Percentiles rank a stretch among this genome's conserved stretches.
Conservation (phyloP, 1,139 yeast species). For the Hansenula lynferdii region DNA sequence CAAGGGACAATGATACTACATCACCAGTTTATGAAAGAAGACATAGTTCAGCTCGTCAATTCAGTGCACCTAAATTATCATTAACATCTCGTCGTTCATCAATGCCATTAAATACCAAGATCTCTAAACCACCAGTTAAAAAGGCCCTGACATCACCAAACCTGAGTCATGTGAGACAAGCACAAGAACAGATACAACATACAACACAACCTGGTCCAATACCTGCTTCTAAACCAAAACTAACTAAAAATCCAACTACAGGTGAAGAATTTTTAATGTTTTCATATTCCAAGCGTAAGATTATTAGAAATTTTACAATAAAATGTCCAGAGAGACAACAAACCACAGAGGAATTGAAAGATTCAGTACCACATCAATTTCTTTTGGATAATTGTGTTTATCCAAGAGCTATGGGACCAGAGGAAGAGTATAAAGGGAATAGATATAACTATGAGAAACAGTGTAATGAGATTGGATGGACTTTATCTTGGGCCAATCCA, state of each 20-base stretch:
- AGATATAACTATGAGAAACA: slow-evolving; percentile 39
- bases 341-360: slow-evolving; percentile 22
- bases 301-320: slow-evolving; percentile 22
- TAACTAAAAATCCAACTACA: slow-evolving; percentile 16
- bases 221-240: slow-evolving; percentile 25
- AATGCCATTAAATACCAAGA: background rate
- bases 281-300: slow-evolving; percentile 24
- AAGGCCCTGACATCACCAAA: background rate
- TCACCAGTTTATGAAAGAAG: background rate
- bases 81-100: background rate
- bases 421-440: slow-evolving; percentile 36
- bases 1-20: too few species aligned
- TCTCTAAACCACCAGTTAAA: background rate
- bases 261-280: slow-evolving; percentile 25
- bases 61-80: background rate
- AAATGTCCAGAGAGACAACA: slow-evolving; percentile 26
- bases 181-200: slow-evolving; percentile 4
- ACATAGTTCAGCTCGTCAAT: background rate
- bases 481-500: slow-evolving; percentile 35
- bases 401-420: slow-evolving; percentile 38
- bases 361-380: slow-evolving; percentile 27
- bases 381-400: slow-evolving; percentile 36
- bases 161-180: background rate
- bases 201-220: slow-evolving; percentile 27
- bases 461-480: slow-evolving; percentile 45